phyloP scores from a whole-genome alignment of 1,284 basidiomycete species.

The Ganoderma boninense region DNA sequence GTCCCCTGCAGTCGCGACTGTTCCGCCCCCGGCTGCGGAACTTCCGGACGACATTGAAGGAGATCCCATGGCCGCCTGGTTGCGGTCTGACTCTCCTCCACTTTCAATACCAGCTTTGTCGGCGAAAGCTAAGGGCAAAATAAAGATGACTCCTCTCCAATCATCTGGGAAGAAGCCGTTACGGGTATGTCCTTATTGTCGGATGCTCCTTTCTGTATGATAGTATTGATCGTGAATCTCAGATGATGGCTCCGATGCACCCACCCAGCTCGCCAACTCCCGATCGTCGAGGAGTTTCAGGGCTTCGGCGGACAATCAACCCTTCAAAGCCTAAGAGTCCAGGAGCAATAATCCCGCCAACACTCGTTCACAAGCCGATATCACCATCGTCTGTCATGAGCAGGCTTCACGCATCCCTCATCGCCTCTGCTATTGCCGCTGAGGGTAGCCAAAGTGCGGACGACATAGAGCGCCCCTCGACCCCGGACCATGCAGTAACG shows the following conservation, averaged over 20 bases:
- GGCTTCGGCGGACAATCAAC: not conserved
- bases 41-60: conserved; percentile 20
- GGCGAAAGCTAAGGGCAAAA: conserved; percentile 24
- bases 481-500: conserved; percentile 16
- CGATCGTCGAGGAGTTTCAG: conserved; percentile 40
- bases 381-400: not conserved
- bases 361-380: not conserved
- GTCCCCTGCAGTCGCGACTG: conserved; percentile 24
- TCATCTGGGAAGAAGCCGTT: conserved; percentile 18
- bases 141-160: conserved; percentile 9
- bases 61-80: conserved; percentile 25
- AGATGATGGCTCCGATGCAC: conserved; percentile 42
- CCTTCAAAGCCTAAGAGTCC: not conserved
- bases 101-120: conserved; percentile 13
- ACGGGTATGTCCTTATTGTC: conserved; percentile 23
- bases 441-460: conserved; percentile 13
- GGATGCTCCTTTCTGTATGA: not conserved
- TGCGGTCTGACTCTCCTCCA: conserved; percentile 20
- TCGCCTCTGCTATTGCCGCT: conserved; percentile 18
- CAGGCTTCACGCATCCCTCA: conserved; percentile 29
- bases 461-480: conserved; percentile 14
- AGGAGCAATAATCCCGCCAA: not conserved
- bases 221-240: not conserved
- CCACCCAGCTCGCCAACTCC: conserved; percentile 60
- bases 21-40: conserved; percentile 6